Conservation (phyloP, 164 flowering plant species). For the Houttuynia cordata region DNA sequence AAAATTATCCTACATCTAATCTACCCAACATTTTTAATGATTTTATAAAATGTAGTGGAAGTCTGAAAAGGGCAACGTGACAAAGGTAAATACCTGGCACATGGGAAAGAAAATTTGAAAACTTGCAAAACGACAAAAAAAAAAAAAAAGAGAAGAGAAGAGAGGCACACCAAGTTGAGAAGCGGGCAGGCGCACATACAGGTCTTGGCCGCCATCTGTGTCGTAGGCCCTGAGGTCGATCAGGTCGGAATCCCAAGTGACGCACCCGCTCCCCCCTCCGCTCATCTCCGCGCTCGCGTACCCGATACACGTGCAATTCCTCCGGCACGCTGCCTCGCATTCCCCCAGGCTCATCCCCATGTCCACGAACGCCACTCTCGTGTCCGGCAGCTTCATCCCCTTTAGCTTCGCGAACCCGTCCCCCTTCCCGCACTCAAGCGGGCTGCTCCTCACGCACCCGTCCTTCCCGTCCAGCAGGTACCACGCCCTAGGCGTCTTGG, state of each 20-base stretch:
- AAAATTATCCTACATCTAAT: too few species aligned
- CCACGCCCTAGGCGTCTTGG: conserved; percentile 19
- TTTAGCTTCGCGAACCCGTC: conserved; percentile 11
- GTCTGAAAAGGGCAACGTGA: too few species aligned
- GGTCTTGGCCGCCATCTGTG: conserved; percentile 13
- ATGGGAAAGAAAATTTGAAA: background rate
- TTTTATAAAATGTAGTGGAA: too few species aligned
- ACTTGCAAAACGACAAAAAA: background rate
- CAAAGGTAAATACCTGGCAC: background rate
- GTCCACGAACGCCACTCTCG: background rate
- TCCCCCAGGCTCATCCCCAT: background rate
- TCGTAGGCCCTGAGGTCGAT: conserved; percentile 13
- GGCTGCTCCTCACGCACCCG: conserved; percentile 19
- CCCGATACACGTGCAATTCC: conserved; percentile 26
- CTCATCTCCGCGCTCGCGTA: conserved; percentile 17
- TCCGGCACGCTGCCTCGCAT: conserved; percentile 20
- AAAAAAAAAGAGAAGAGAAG: background rate
- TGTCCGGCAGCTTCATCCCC: conserved; percentile 26
- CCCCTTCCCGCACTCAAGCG: conserved; percentile 1
- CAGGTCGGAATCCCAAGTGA: conserved; percentile 23
- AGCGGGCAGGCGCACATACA: conserved; percentile 14
- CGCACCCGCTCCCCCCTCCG: background rate
- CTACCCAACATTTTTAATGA: too few species aligned
- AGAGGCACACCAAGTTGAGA: conserved; percentile 5
- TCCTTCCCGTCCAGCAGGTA: conserved; percentile 10